phyloP scores from a whole-genome alignment of 495 filamentous ascomycete genomes.

The Neurospora sp. region DNA sequence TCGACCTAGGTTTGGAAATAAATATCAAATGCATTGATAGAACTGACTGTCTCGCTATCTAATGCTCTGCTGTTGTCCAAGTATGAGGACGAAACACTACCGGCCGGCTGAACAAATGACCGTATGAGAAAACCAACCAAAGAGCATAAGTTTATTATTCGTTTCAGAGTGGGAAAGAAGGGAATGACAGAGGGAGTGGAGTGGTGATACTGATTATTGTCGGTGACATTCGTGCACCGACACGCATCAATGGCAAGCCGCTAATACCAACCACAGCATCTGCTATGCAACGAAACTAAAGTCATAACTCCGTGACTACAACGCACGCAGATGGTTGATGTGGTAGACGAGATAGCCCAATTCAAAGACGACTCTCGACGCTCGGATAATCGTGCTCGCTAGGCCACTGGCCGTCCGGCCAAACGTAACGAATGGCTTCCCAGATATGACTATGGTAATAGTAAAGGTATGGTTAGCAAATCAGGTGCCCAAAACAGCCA shows the following conservation, averaged over 20 bases:
- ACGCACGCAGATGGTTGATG: not conserved
- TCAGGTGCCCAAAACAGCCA: not conserved
- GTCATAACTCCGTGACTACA: not conserved
- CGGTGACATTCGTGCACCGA: not conserved
- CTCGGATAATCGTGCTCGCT: constrained; percentile 45
- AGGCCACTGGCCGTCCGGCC: constrained; percentile 77
- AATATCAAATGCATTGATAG: not conserved
- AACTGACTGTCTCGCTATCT: not conserved
- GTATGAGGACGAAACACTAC: not conserved
- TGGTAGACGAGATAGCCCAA: not conserved
- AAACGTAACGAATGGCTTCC: constrained; percentile 75
- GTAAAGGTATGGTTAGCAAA: not conserved
- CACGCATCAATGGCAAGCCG: not conserved
- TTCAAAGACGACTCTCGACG: constrained; percentile 26
- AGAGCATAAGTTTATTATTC: not conserved
- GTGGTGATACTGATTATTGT: not conserved
- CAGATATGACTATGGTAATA: constrained; percentile 60
- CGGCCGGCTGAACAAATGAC: not conserved
- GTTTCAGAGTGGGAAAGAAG: not conserved
- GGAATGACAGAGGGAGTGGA: not conserved
- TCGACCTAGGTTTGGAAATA: not conserved
- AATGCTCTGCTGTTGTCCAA: not conserved
- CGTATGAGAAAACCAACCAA: not conserved
- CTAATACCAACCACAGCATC: not conserved
- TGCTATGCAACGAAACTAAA: not conserved